Percentiles rank a stretch among this genome's conserved stretches.
phyloP scores from a whole-genome alignment of 225 moss, liverwort and hornwort species.

The Marchantia polymorpha region DNA sequence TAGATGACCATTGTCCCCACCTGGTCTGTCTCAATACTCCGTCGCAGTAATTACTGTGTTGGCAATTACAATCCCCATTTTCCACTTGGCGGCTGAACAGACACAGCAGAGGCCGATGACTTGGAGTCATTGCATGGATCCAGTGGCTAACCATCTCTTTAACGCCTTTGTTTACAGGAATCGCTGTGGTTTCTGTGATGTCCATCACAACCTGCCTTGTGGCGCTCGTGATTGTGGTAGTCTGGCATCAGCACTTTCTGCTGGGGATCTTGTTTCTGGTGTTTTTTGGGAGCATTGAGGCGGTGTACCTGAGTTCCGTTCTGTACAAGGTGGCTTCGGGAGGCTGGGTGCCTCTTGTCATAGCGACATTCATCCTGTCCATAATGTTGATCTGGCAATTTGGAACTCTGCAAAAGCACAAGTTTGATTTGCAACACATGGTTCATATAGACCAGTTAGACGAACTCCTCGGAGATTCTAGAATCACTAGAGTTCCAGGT shows the following conservation, averaged over 20 bases:
- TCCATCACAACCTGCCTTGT: constrained; percentile 77
- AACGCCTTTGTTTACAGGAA: constrained; percentile 43
- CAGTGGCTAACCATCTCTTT: neutral
- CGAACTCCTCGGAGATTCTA: constrained; percentile 28
- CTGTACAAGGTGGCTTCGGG: constrained; percentile 64
- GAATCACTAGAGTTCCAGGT: constrained; percentile 35
- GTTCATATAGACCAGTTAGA: constrained; percentile 36
- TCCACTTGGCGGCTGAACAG: too few species aligned
- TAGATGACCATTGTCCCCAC: too few species aligned
- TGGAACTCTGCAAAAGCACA: constrained; percentile 38
- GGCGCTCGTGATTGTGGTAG: constrained; percentile 60
- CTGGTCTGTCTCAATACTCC: too few species aligned
- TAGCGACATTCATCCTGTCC: constrained; percentile 38
- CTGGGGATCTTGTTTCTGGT: constrained; percentile 42
- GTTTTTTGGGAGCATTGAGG: constrained; percentile 53
- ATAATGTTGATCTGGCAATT: constrained; percentile 48
- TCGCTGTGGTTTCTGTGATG: constrained; percentile 87
- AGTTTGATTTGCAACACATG: constrained; percentile 38
- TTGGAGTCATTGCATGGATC: too few species aligned
- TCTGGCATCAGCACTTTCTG: constrained; percentile 57
- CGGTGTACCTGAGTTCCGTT: constrained; percentile 60
- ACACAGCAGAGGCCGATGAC: too few species aligned
- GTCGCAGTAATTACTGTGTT: too few species aligned
- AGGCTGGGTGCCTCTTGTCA: constrained; percentile 74
- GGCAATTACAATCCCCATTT: too few species aligned